Conservation (phyloP, 768 basidiomycete species). For the Lactarius sanguifluus region DNA sequence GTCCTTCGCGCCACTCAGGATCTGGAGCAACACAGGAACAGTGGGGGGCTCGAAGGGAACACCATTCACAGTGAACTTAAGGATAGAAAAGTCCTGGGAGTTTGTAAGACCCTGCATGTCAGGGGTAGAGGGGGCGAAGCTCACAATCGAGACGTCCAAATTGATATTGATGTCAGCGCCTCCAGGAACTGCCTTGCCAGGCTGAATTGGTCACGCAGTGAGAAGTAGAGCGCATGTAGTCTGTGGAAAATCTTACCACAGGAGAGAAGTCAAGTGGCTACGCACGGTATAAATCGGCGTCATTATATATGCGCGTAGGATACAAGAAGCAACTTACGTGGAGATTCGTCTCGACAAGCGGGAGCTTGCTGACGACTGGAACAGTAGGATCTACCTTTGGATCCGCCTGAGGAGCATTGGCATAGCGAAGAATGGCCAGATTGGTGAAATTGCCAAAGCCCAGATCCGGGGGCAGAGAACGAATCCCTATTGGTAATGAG, state of each 20-base stretch:
- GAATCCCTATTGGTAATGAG: slow-evolving; percentile 23
- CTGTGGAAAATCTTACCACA: not conserved
- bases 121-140: slow-evolving; percentile 28
- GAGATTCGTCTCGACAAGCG: slow-evolving; percentile 29
- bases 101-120: not conserved
- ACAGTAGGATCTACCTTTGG: slow-evolving; percentile 33
- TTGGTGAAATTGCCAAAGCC: slow-evolving; percentile 35
- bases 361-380: slow-evolving; percentile 12
- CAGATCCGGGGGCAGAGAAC: slow-evolving; percentile 35
- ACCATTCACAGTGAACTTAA: not conserved
- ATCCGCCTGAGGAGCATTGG: slow-evolving; percentile 35
- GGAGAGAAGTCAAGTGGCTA: slow-evolving; percentile 8
- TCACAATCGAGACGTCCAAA: slow-evolving; percentile 16
- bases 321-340: slow-evolving; percentile 15
- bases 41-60: slow-evolving; percentile 6
- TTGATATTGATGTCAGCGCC: slow-evolving; percentile 26
- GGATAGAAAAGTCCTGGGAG: not conserved
- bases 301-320: not conserved
- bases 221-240: not conserved
- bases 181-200: slow-evolving; percentile 15
- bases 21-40: slow-evolving; percentile 22
- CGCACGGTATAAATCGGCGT: not conserved
- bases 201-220: not conserved
- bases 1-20: slow-evolving; percentile 16
- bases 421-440: slow-evolving; percentile 44